Evolutionary conservation across 495 filamentous ascomycete species (phyloP), one percentile per base, ranked within the genome.

Genomic region (Penicillium canescens): DNA sequence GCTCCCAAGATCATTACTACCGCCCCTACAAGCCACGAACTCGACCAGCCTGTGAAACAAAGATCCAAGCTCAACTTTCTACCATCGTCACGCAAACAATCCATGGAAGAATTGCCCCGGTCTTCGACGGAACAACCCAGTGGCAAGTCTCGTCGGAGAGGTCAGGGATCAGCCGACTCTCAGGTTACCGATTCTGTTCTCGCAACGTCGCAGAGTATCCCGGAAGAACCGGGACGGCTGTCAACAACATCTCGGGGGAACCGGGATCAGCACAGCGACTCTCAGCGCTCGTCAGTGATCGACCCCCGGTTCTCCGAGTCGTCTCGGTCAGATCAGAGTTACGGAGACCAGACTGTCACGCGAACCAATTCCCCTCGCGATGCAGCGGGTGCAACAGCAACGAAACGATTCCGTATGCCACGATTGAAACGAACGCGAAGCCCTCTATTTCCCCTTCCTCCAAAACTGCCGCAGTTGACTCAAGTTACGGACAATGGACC

Each of bases 1-100:
- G 90, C 93, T 38, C 93, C 93, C 16, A 84, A 86, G 42, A 98
- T 98, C 65, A 93, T 97, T 64, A 96, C 86, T 20, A 98, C 94
- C 11, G 88, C 92, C 23, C 94, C 94, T 6, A 93, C 92, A 1
- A 79, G 86, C 52, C 82, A 93, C 42, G 72, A 76, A 24, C 47
- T 73, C 6, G 78, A 80, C 9, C 64, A 72, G 38, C 74, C 71
- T 10, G 66, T 70, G 9, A 87, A 83, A 67, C 82, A 80, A 58
- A 75, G 80, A 37, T 62, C 52, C 42, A 74, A 65, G 49, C 59
- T 71, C 49, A 68, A 56, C 23, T 55, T 73, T 47, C 57, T 66
- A 11, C 61, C 69, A 0, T 67, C 65, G 5, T 62, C 62, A 13
- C 65, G 67, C 28, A 73, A 72, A 38, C 46, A 65, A 10, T 71